Percentiles rank a stretch among this genome's conserved stretches.
Evolutionary conservation across 495 filamentous ascomycete species (phyloP).

Genomic region (Penicillium canariense): DNA sequence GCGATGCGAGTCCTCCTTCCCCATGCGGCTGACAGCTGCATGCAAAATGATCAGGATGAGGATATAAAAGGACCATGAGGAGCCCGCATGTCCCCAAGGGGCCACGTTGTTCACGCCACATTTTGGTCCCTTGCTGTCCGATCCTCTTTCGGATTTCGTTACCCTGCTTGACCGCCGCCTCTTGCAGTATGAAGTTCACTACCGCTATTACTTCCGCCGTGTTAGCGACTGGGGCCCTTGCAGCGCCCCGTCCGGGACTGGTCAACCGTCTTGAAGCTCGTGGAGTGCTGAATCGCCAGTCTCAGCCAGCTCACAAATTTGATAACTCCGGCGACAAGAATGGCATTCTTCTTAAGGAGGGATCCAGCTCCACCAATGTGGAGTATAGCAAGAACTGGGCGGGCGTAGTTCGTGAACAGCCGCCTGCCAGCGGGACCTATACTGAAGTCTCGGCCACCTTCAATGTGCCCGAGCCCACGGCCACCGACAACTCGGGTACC

Average conservation of each 20-base stretch:
- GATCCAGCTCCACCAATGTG: constrained; percentile 18
- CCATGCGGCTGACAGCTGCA: constrained; percentile 25
- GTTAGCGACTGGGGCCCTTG: constrained; percentile 26
- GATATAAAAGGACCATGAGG: constrained; percentile 16
- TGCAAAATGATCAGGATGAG: constrained; percentile 11
- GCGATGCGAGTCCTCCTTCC: constrained; percentile 17
- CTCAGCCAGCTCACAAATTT: constrained; percentile 17
- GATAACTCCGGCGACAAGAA: constrained; percentile 12
- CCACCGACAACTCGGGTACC: constrained; percentile 28
- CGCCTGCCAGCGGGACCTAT: constrained; percentile 45
- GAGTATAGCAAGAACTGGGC: constrained; percentile 62
- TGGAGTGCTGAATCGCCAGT: constrained; percentile 25
- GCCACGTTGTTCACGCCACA: background rate
- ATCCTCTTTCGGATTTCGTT: background rate
- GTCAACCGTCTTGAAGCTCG: constrained; percentile 31
- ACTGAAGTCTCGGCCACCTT: constrained; percentile 54
- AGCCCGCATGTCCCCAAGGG: background rate
- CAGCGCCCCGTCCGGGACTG: constrained; percentile 27
- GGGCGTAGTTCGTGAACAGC: constrained; percentile 50
- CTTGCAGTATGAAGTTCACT: constrained; percentile 30
- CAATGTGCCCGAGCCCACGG: constrained; percentile 51
- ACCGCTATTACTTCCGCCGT: constrained; percentile 22
- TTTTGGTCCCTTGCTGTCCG: background rate
- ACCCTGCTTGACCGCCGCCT: background rate
- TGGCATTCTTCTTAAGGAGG: constrained; percentile 18